Evolutionary conservation across 2,329 filamentous ascomycete genomes (phyloP).

Genomic region (Biscogniauxia sp.): DNA sequence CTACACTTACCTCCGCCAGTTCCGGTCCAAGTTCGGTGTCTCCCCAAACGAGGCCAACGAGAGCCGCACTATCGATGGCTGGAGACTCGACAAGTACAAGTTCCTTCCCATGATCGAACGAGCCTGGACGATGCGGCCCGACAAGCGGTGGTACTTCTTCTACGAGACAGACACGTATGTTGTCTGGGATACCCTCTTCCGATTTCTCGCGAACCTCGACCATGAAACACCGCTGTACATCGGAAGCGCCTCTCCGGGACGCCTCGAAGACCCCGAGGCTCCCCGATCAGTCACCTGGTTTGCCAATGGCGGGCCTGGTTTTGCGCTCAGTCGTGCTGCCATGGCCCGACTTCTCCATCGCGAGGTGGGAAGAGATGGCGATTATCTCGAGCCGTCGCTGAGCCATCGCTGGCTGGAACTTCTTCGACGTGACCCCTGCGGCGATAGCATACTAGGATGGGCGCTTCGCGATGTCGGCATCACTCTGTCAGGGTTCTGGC

Average conservation of each 20-base stretch:
- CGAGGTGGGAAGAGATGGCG: constrained; percentile 30
- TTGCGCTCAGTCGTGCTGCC: constrained; percentile 44
- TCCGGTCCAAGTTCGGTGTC: background rate
- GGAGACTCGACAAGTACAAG: constrained; percentile 57
- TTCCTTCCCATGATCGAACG: constrained; percentile 54
- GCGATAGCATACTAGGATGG: constrained; percentile 51
- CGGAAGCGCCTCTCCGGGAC: constrained; percentile 46
- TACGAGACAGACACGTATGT: constrained; percentile 55
- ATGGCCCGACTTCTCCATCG: constrained; percentile 40
- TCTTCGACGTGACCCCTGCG: constrained; percentile 48
- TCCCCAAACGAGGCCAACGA: background rate
- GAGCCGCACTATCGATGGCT: constrained; percentile 39
- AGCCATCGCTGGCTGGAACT: constrained; percentile 40
- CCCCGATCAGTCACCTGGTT: constrained; percentile 36
- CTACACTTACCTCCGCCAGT: constrained; percentile 38
- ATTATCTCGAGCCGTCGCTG: constrained; percentile 39
- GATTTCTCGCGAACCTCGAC: constrained; percentile 48
- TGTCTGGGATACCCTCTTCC: constrained; percentile 45
- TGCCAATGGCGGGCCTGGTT: constrained; percentile 48
- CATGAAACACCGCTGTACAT: constrained; percentile 44
- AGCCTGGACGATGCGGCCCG: constrained; percentile 44
- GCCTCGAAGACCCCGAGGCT: constrained; percentile 30
- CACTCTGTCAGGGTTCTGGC: constrained; percentile 45
- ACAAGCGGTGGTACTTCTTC: constrained; percentile 55
- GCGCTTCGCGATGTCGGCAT: constrained; percentile 44